Percentiles rank a stretch among this genome's conserved stretches.
Evolutionary conservation across 164 flowering plant species (phyloP).

Genomic region (Platanus orientalis): DNA sequence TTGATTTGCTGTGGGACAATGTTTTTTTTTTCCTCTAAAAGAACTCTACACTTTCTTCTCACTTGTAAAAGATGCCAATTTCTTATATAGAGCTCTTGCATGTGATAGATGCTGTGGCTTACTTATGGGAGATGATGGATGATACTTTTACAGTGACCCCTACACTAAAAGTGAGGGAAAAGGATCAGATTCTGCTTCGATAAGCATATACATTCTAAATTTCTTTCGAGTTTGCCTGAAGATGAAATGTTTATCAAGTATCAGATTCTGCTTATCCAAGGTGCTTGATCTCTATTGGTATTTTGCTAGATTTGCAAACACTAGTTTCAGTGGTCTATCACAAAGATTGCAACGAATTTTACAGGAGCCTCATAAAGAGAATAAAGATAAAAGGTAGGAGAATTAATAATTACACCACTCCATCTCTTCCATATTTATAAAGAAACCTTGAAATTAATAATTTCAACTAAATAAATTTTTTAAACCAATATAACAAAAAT

Average conservation of each 20-base stretch:
- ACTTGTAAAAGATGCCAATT: neutral
- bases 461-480: no score
- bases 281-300: neutral
- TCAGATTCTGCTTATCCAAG: neutral
- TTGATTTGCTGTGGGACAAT: neutral
- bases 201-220: no score
- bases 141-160: conserved; percentile 1
- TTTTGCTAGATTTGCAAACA: neutral
- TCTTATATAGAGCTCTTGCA: conserved; percentile 3
- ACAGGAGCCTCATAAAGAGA: neutral
- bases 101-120: neutral
- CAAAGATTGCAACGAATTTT: neutral
- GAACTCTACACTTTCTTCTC: conserved; percentile 3
- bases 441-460: no score
- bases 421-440: no score
- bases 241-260: no score
- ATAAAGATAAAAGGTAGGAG: no score
- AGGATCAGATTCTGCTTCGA: conserved; percentile 11
- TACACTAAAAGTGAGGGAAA: neutral
- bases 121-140: neutral
- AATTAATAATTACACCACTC: no score
- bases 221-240: no score
- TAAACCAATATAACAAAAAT: no score
- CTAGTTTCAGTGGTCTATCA: no score
- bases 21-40: neutral